phyloP scores from a whole-genome alignment of 139 green algal species.

The Chlorella ohadii region DNA sequence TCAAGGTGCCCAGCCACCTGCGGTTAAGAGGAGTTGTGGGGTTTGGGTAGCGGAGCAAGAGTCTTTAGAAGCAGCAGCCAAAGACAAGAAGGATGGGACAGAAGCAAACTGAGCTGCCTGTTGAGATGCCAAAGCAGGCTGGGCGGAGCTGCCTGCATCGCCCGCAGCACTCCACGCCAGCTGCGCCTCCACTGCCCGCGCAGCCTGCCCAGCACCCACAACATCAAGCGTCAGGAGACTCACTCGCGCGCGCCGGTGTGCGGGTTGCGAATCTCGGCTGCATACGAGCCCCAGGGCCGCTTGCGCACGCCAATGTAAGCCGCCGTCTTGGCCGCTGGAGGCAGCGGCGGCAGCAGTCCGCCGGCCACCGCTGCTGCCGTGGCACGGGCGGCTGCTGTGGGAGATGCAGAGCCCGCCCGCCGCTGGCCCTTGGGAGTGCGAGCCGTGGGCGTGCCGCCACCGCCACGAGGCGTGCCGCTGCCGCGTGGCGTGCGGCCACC shows the following conservation, averaged over 20 bases:
- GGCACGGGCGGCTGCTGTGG: not conserved
- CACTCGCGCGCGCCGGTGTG: constrained; percentile 37
- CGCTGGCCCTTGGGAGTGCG: not conserved
- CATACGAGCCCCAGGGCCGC: constrained; percentile 39
- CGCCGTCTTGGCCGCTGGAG: constrained; percentile 19
- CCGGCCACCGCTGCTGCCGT: not conserved
- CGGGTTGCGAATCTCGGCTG: constrained; percentile 46
- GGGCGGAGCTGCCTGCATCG: too few relatives aligned
- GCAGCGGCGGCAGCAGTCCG: not conserved
- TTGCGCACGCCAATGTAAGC: constrained; percentile 41
- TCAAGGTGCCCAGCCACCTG: too few relatives aligned
- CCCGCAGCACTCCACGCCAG: too few relatives aligned
- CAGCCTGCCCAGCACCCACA: too few relatives aligned
- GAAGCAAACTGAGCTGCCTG: too few relatives aligned
- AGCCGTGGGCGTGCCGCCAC: not conserved
- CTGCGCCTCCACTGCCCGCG: too few relatives aligned
- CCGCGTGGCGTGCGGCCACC: not conserved
- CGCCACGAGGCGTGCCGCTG: not conserved
- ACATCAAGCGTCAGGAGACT: not conserved
- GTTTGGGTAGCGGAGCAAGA: too few relatives aligned
- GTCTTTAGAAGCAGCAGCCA: too few relatives aligned
- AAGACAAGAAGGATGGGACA: too few relatives aligned
- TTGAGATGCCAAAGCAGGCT: too few relatives aligned
- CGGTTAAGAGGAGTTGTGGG: too few relatives aligned
- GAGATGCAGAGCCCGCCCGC: not conserved